Evolutionary conservation across 106 monocot genomes (phyloP).

Genomic region (Dendrobium huoshanense): DNA sequence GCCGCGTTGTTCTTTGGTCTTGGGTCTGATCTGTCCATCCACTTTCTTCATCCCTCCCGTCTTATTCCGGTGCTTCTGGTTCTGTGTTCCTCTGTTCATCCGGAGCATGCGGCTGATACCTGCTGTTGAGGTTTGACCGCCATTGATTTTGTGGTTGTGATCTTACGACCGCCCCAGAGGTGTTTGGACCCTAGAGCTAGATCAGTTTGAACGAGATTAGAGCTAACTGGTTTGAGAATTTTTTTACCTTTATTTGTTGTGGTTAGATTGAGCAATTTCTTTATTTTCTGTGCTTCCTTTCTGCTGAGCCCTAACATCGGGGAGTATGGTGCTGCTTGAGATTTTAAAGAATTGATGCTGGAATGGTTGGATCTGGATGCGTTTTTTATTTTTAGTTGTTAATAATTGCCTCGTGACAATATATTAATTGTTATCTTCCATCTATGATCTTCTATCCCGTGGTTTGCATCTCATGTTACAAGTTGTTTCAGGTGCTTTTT

Average conservation of each 20-base stretch:
- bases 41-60: not conserved
- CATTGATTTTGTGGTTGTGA: not conserved
- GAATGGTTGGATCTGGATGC: not conserved
- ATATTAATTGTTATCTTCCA: not conserved
- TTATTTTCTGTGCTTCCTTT: not conserved
- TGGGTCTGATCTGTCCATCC: not conserved
- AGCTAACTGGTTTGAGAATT: not conserved
- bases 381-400: not conserved
- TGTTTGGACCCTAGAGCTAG: not conserved
- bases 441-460: not conserved
- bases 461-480: not conserved
- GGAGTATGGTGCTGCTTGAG: not conserved
- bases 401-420: not conserved
- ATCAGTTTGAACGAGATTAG: not conserved
- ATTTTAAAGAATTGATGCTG: not conserved
- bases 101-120: not conserved
- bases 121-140: not conserved
- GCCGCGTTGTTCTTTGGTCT: not conserved
- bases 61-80: not conserved
- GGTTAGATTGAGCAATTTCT: not conserved
- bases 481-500: not conserved
- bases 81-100: not conserved
- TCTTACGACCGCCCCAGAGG: not conserved
- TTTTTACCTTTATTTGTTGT: not conserved
- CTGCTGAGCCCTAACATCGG: not conserved